Percentiles rank a stretch among this genome's conserved stretches.
Conservation (phyloP, 192 early-diverging fungal genomes). For the Entophlyctis luteolus region DNA sequence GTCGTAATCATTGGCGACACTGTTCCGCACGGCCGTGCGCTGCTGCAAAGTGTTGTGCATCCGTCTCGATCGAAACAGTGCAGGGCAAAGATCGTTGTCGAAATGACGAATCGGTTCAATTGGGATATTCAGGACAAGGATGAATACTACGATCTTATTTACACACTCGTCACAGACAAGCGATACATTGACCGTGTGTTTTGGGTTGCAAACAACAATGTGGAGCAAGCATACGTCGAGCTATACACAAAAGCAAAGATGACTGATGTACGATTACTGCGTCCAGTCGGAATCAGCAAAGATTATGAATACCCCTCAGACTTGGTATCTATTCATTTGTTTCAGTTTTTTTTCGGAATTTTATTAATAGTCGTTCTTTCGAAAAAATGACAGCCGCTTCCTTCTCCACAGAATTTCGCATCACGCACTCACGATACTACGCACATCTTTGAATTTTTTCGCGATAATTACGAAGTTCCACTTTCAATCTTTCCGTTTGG, state of each 20-base stretch:
- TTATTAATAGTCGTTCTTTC: no score
- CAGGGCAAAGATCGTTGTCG: constrained; percentile 8
- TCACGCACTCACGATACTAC: background rate
- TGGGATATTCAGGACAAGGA: constrained; percentile 1
- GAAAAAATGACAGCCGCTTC: no score
- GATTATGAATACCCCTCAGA: background rate
- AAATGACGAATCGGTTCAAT: constrained; percentile 22
- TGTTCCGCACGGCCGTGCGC: constrained; percentile 9
- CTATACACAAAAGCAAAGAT: background rate
- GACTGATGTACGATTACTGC: background rate
- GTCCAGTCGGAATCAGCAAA: constrained; percentile 13
- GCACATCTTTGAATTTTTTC: background rate
- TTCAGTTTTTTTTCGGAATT: no score
- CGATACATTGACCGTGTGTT: background rate
- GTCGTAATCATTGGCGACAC: constrained; percentile 21
- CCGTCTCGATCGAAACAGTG: background rate
- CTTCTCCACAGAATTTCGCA: no score
- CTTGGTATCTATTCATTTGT: background rate
- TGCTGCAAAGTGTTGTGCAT: constrained; percentile 1
- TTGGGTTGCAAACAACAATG: constrained; percentile 18
- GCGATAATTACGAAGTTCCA: background rate
- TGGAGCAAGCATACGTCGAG: constrained; percentile 7
- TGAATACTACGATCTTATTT: background rate
- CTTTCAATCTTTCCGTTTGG: background rate
- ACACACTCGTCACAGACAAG: background rate